phyloP scores from a whole-genome alignment of 768 basidiomycete species.

The Hericium coralloides region DNA sequence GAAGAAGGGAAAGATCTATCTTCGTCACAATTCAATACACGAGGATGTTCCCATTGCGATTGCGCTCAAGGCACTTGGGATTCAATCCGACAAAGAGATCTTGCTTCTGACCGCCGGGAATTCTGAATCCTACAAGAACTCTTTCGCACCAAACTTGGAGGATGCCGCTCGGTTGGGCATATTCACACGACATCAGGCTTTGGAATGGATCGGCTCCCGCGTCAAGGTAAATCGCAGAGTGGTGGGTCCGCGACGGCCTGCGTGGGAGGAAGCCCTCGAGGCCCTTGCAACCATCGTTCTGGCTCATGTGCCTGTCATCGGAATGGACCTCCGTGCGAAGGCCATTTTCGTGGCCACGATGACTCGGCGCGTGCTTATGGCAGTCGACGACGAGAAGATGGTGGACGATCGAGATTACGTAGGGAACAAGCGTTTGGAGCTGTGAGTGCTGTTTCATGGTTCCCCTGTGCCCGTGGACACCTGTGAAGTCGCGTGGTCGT shows the following conservation, averaged over 20 bases:
- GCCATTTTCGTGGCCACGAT: conserved; percentile 97
- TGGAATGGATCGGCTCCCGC: conserved; percentile 90
- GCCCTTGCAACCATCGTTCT: conserved; percentile 96
- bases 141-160: conserved; percentile 88
- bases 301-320: conserved; percentile 88
- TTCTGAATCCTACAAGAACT: conserved; percentile 76
- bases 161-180: conserved; percentile 88
- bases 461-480: neutral
- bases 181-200: conserved; percentile 87
- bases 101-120: conserved; percentile 88
- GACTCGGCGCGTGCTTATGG: conserved; percentile 93
- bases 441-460: conserved; percentile 45
- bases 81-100: conserved; percentile 97
- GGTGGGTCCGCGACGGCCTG: conserved; percentile 73
- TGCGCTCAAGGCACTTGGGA: conserved; percentile 92
- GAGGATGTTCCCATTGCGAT: conserved; percentile 96
- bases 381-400: conserved; percentile 93
- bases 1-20: conserved; percentile 90
- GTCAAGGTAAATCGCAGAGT: conserved; percentile 82
- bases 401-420: conserved; percentile 99
- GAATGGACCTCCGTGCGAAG: conserved; percentile 86
- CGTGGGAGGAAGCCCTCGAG: conserved; percentile 92
- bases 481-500: neutral
- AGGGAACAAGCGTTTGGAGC: conserved; percentile 95
- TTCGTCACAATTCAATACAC: conserved; percentile 94